Conservation (phyloP, 2,329 filamentous ascomycete species). For the Nannizzia gypsea region DNA sequence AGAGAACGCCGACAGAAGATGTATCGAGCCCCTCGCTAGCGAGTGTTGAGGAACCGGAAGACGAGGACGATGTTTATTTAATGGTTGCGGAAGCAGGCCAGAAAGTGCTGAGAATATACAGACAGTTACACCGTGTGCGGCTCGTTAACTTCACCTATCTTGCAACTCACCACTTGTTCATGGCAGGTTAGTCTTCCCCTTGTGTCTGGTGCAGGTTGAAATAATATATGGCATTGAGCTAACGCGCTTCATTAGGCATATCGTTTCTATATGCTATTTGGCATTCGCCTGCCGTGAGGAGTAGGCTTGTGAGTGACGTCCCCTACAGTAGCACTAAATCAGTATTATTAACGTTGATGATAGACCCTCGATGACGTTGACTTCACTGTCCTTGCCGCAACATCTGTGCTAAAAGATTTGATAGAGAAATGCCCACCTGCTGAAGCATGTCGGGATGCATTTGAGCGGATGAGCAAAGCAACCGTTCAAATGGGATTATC, state of each 20-base stretch:
- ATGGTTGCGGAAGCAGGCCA: constrained; percentile 93
- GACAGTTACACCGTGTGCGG: constrained; percentile 74
- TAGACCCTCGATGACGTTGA: constrained; percentile 89
- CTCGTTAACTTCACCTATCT: constrained; percentile 94
- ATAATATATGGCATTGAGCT: constrained; percentile 8
- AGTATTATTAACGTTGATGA: not conserved
- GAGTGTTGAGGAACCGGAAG: constrained; percentile 40
- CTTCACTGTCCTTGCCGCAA: constrained; percentile 85
- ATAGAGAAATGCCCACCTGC: constrained; percentile 92
- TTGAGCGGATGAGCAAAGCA: constrained; percentile 87
- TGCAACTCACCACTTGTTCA: constrained; percentile 91
- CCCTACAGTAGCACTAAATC: not conserved
- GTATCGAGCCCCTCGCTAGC: constrained; percentile 44
- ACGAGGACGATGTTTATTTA: constrained; percentile 83
- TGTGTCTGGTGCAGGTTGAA: not conserved
- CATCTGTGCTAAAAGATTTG: constrained; percentile 80
- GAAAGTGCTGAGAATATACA: constrained; percentile 79
- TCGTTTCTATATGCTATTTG: constrained; percentile 95
- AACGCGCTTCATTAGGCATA: constrained; percentile 42
- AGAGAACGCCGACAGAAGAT: constrained; percentile 51
- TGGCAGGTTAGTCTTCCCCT: constrained; percentile 52
- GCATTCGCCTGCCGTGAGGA: constrained; percentile 83
- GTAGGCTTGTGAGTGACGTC: constrained; percentile 56
- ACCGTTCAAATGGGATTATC: constrained; percentile 91
- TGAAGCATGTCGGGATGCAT: constrained; percentile 87